Base-by-base conservation (phyloP, 2,329 filamentous ascomycete genomes). In the Apiospora aurea region DNA sequence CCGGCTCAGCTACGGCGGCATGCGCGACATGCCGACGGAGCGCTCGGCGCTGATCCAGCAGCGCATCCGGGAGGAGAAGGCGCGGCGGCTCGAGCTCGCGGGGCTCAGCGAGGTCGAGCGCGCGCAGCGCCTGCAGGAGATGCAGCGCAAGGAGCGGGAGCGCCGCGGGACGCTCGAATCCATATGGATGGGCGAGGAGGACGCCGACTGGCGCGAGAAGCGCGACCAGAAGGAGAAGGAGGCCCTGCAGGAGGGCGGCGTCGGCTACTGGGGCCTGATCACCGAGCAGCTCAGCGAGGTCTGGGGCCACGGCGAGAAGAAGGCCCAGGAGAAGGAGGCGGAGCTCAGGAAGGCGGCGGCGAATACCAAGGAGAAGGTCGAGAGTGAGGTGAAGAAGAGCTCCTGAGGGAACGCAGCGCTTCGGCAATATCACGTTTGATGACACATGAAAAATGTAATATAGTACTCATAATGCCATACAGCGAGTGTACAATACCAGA, bases 151-250 rank as follows among this genome's bases (percentile, higher is more conserved):
- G 68, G 71, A 70, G 69, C 68, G 71, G 71, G 43, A 67, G 16
- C 70, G 76, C 51, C 77, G 74, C 72, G 77, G 81, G 0, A 18
- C 83, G 5, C 51, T 89, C 71, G 81, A 86, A 74, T 83, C 83
- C 74, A 79, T 90, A 21, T 91, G 89, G 89, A 87, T 89, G 85
- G 89, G 89, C 46, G 84, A 83, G 49, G 88, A 90, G 78, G 80
- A 80, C n/a, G 83, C 85, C 64, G 84, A 87, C 74, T 90, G 88
- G 88, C 83, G 84, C 78, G 80, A 85, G 80, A 85, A 86, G 83
- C 82, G 88, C 73, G 81, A 84, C 4, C 83, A 83, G 77, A 83
- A 86, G 78, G 87, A 90, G 76, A 82, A 82, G 73, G 85, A 85
- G 79, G 87, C 86, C 72, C 78, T 90, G 51, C 83, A 87, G 69